A percentile compares a stretch with the other conserved stretches of the same genome.
These are phyloP conservation scores for Clitopilus hobsonii DNA, from an alignment of 768 basidiomycete species.

Conservation along the genomic window DNA sequence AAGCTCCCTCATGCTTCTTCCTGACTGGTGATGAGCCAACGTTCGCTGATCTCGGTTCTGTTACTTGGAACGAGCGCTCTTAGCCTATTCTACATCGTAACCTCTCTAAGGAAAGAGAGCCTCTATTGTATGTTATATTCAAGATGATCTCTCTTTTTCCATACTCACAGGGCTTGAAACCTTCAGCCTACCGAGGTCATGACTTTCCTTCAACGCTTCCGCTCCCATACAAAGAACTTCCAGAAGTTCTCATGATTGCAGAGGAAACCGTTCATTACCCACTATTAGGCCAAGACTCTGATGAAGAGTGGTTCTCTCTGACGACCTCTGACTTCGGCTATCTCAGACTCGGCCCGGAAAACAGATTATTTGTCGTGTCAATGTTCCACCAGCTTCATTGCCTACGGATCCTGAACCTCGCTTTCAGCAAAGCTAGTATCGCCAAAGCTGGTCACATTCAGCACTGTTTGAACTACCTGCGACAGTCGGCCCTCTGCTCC, in stretches of 20 bases:
- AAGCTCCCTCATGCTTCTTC: no score
- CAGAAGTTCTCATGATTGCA: neutral
- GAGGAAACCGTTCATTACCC: conserved; percentile 5
- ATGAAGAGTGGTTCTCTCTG: conserved; percentile 1
- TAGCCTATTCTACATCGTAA: neutral
- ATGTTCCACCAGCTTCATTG: conserved; percentile 50
- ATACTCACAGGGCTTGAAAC: neutral
- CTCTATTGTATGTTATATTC: neutral
- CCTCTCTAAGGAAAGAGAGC: neutral
- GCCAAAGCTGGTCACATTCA: conserved; percentile 17
- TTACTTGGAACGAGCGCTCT: neutral
- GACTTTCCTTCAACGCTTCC: conserved; percentile 9
- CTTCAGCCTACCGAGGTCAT: conserved; percentile 6
- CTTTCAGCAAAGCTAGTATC: conserved; percentile 8
- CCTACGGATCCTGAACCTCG: conserved; percentile 21
- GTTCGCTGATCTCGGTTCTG: neutral
- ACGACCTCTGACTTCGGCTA: conserved; percentile 8
- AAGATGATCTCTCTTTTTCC: neutral
- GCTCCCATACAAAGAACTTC: neutral
- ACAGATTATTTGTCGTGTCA: conserved; percentile 27
- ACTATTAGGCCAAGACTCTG: conserved; percentile 1
- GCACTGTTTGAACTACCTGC: conserved; percentile 33
- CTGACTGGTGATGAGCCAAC: neutral
- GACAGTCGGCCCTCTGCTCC: conserved; percentile 29
- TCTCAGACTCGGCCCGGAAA: conserved; percentile 20